Conservation (phyloP, 176 grass and related monocot genomes). For the Tillandsia leiboldiana region DNA sequence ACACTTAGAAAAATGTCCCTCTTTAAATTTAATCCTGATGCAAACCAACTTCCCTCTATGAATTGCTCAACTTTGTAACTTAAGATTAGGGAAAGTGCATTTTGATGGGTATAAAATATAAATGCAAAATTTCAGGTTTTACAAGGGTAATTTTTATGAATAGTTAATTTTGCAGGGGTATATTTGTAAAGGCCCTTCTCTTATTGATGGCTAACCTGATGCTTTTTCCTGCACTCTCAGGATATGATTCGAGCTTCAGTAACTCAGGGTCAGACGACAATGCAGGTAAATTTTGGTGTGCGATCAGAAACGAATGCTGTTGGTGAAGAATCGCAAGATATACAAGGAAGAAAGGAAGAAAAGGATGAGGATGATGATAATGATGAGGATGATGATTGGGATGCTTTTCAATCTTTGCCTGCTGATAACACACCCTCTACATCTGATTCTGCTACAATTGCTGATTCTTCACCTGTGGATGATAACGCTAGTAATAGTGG, state of each 20-base stretch:
- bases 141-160: too few species aligned
- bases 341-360: slow-evolving; percentile 23
- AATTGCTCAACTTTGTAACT: not conserved
- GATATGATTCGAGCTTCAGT: slow-evolving; percentile 90
- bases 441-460: slow-evolving; percentile 18
- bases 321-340: slow-evolving; percentile 20
- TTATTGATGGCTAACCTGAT: slow-evolving; percentile 3
- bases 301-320: slow-evolving; percentile 27
- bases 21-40: slow-evolving; percentile 5
- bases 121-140: too few species aligned
- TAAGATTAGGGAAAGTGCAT: too few species aligned
- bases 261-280: slow-evolving; percentile 39
- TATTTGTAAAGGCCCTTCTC: not conserved
- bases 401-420: slow-evolving; percentile 82
- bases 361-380: slow-evolving; percentile 37
- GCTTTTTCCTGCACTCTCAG: slow-evolving; percentile 31
- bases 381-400: slow-evolving; percentile 73
- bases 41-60: not conserved
- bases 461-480: slow-evolving; percentile 15
- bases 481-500: slow-evolving; percentile 12
- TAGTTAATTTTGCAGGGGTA: too few species aligned
- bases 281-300: slow-evolving; percentile 26
- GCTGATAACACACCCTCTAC: slow-evolving; percentile 14
- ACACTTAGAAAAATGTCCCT: slow-evolving; percentile 9
- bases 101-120: not conserved